Base-by-base conservation (phyloP, 495 filamentous ascomycete genomes). In the Trypethelium eluteriae region DNA sequence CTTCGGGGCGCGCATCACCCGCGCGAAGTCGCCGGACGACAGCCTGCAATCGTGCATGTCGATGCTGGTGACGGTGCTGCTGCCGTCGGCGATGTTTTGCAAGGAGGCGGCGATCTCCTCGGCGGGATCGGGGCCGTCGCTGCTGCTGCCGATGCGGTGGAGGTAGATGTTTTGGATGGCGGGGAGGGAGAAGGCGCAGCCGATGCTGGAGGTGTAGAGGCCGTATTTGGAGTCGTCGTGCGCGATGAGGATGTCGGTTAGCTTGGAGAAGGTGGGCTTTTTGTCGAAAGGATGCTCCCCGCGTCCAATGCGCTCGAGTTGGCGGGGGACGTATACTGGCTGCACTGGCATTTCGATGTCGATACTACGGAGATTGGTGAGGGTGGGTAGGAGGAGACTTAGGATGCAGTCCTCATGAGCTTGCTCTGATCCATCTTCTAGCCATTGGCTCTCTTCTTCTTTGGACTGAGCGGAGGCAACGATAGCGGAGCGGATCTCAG, bases 1-100 rank as follows among this genome's bases (percentile, higher is more conserved):
- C 36, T 34, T 36, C 25, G 11, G 18, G 32, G 32, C 7, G 6
- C 18, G 11, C 32, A 59, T n/a, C 10, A 59, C 10, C 25, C 11
- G 18, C 18, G 11, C 53, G 7, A 59, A n/a, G 32, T 59, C 53
- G 53, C 25, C 53, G 11, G 53, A 36, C 18, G 53, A 35, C 3
- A 59, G 32, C 53, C 36, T 59, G 53, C 53, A 59, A 32, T 59
- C 53, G 11, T 18, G 53, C 53, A 59, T 59, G 5, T 59, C 53
- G 18, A 59, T 59, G 25, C n/a, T 3, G 10, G 0, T 59, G 18
- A 11, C 11, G 7, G 53, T 36, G 53, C 53, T 59, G 11, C 11
- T 59, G 53, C 53, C 25, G 11, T 59, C 18, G 6, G 53, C 11
- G 6, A 59, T 59, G 11, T 36, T 9, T 36, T 59, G 11, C 53